Percentiles rank a stretch among this genome's conserved stretches.
Conservation (phyloP, 2,329 filamentous ascomycete genomes). For the Exophiala aquamarina region DNA sequence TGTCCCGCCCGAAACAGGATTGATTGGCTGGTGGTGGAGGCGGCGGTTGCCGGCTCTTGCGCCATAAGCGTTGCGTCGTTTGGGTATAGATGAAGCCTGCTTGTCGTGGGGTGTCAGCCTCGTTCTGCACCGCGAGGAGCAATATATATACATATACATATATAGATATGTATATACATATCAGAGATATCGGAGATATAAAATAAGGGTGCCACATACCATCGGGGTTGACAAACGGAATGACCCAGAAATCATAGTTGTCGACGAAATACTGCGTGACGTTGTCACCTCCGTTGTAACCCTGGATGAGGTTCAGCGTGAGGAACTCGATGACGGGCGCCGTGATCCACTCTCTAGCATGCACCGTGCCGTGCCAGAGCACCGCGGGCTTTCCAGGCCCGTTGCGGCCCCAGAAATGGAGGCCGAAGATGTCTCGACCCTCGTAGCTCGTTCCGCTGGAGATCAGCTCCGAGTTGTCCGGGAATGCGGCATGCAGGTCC, state of each 20-base stretch:
- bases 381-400: conserved; percentile 52
- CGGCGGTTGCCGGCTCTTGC: conserved; percentile 55
- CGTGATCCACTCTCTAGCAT: conserved; percentile 62
- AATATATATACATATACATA: too few relatives aligned
- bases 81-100: conserved; percentile 61
- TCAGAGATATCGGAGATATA: not conserved
- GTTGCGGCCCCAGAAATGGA: conserved; percentile 55
- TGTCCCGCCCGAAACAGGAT: conserved; percentile 51
- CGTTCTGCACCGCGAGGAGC: too few relatives aligned
- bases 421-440: conserved; percentile 45
- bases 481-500: conserved; percentile 47
- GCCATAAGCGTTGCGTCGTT: conserved; percentile 59
- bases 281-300: conserved; percentile 41
- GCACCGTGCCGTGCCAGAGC: conserved; percentile 59
- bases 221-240: conserved; percentile 63
- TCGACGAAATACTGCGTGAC: conserved; percentile 51
- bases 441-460: conserved; percentile 49
- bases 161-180: too few relatives aligned
- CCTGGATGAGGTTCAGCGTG: conserved; percentile 49
- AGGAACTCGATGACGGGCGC: conserved; percentile 58
- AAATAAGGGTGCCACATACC: conserved; percentile 41
- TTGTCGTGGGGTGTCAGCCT: not conserved
- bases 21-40: conserved; percentile 6
- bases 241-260: conserved; percentile 66
- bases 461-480: conserved; percentile 51